Evolutionary conservation across 106 monocot genomes (phyloP).

Genomic region (Platanthera guangdongensis): DNA sequence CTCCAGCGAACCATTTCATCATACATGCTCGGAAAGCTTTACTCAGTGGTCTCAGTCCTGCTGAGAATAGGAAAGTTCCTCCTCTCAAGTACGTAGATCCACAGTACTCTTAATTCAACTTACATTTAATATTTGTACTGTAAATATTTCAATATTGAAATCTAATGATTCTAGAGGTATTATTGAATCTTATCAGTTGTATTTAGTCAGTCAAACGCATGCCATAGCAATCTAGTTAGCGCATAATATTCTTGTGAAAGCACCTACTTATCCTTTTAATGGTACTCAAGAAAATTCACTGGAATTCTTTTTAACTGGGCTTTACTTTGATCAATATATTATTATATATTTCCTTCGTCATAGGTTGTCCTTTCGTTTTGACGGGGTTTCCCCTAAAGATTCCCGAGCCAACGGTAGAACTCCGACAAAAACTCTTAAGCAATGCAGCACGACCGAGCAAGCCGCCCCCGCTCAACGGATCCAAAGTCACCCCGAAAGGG

Average conservation of each 20-base stretch:
- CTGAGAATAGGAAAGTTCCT: slow-evolving; percentile 75
- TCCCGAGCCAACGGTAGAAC: too few relatives aligned
- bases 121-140: background rate
- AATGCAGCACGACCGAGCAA: too few relatives aligned
- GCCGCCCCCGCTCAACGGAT: too few relatives aligned
- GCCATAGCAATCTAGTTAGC: background rate
- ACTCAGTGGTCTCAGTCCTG: slow-evolving; percentile 88
- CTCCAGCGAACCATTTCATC: slow-evolving; percentile 90
- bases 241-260: background rate
- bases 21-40: slow-evolving; percentile 96
- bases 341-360: too few relatives aligned
- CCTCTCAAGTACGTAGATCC: slow-evolving; percentile 74
- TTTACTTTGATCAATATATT: too few relatives aligned
- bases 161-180: background rate
- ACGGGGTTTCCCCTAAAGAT: too few relatives aligned
- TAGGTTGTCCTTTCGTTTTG: too few relatives aligned
- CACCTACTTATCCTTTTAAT: background rate
- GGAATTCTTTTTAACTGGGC: too few relatives aligned
- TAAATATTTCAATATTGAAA: background rate
- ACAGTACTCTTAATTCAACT: background rate
- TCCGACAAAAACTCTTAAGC: too few relatives aligned
- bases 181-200: background rate
- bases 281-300: background rate
- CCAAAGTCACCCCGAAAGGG: too few relatives aligned
- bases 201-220: background rate